Conservation (phyloP, 1,139 yeast species). For the Geotrichum bryndzae region DNA sequence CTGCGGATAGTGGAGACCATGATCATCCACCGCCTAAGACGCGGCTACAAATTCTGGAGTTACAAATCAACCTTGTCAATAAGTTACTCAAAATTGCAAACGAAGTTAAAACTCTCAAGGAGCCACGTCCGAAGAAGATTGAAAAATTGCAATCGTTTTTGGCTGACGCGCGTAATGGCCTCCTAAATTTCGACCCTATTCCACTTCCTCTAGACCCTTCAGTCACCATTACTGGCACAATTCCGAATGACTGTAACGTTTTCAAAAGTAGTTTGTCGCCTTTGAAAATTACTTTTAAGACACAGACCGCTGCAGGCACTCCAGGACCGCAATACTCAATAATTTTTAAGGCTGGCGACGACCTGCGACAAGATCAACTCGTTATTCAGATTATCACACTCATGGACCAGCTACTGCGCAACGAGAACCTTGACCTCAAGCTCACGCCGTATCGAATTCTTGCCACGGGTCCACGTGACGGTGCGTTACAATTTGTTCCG, state of each 20-base stretch:
- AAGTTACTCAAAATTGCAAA: slow-evolving; percentile 41
- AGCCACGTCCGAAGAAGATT: slow-evolving; percentile 51
- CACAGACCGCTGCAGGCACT: slow-evolving; percentile 29
- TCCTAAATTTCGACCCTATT: slow-evolving; percentile 48
- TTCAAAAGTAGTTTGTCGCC: slow-evolving; percentile 91
- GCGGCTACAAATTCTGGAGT: slow-evolving; percentile 28
- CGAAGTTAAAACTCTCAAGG: slow-evolving; percentile 45
- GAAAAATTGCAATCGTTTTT: slow-evolving; percentile 40
- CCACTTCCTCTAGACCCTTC: slow-evolving; percentile 71
- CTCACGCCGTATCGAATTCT: slow-evolving; percentile 85
- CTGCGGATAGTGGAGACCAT: background rate
- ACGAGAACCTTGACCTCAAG: slow-evolving; percentile 83
- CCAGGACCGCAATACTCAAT: slow-evolving; percentile 53
- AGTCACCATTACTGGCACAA: slow-evolving; percentile 61
- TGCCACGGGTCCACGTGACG: slow-evolving; percentile 87
- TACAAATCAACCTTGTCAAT: slow-evolving; percentile 43
- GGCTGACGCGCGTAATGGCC: slow-evolving; percentile 37
- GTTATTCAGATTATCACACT: slow-evolving; percentile 85
- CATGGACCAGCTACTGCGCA: slow-evolving; percentile 83
- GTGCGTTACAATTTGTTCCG: slow-evolving; percentile 88
- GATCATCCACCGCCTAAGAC: background rate
- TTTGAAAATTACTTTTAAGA: slow-evolving; percentile 69
- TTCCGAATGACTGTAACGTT: slow-evolving; percentile 75
- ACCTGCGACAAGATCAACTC: slow-evolving; percentile 89
- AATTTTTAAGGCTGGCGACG: slow-evolving; percentile 96